phyloP scores from a whole-genome alignment of 306 rosid species.

The Psophocarpus tetragonolobus region DNA sequence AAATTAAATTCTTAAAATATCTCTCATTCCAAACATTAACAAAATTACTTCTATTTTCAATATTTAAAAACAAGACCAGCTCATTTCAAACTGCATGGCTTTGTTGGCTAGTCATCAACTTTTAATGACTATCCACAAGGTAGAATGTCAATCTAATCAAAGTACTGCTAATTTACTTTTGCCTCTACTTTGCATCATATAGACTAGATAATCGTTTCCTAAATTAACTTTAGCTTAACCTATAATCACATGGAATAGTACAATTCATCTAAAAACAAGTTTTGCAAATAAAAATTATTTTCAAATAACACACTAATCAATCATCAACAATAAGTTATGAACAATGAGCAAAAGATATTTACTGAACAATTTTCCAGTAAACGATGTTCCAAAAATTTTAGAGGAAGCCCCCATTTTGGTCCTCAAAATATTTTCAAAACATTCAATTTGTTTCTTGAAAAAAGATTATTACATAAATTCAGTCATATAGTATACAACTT shows the following conservation, averaged over 20 bases:
- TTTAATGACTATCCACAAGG: neutral
- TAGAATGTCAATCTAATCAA: neutral
- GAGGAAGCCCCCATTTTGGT: neutral
- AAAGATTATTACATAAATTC: slow-evolving; percentile 25
- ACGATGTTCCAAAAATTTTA: neutral
- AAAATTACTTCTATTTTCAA: slow-evolving; percentile 13
- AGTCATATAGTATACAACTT: neutral
- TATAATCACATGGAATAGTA: neutral
- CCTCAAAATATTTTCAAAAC: slow-evolving; percentile 7
- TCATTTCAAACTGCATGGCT: neutral
- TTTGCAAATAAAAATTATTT: neutral
- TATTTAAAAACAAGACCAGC: neutral
- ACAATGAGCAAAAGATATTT: neutral
- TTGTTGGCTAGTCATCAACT: neutral
- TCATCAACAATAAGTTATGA: slow-evolving; percentile 9
- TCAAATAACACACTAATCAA: neutral
- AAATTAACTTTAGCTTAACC: slow-evolving; percentile 1
- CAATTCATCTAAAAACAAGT: neutral
- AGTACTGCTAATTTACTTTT: neutral
- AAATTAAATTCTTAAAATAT: neutral
- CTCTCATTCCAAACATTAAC: neutral
- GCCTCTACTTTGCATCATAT: neutral
- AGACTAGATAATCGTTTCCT: neutral
- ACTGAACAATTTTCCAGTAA: neutral
- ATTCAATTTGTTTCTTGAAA: slow-evolving; percentile 17